Evolutionary conservation across 1,139 yeast species (phyloP), one percentile per base, ranked within the genome.

Genomic region (Zygosaccharomyces pseudobailii): DNA sequence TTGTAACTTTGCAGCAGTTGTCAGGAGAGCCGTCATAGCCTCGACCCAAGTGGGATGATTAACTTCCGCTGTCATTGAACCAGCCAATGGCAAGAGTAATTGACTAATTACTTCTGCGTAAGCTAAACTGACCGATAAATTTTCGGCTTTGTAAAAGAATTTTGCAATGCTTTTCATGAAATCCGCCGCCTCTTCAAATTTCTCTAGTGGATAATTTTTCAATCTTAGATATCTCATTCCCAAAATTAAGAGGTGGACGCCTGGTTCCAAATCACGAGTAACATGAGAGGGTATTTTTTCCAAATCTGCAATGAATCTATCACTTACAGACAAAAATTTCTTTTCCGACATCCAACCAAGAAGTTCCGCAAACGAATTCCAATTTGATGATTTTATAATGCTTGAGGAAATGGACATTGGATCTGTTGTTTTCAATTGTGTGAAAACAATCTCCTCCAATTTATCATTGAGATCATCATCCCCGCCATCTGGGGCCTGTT

Each of bases 21-120:
- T 76, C 10, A 75, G 67, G 62, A 78, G 84, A 2, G 89, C 78
- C 30, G 78, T 78, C 46, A 88, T 78, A 0, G 96, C 94, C 43
- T 82, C 86, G 0, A 84, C 83, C 99, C 98, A 94, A 0, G 86
- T 81, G 2, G 98, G 98, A 65, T 89, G 95, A 60, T 94, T 92
- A 0, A 89, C 89, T 64, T 94, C 99, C 0, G 97, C 98, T 0
- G 97, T 87, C 31, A 90, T 75, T 2, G 79, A 74, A 19, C 88
- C 94, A 0, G 97, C 95, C 36, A 92, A 69, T 0, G 97, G 95
- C 38, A 87, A 68, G 3, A 94, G 68, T 35, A 94, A 74, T 50
- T 79, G 83, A 46, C 85, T 76, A 37, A 90, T 72, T 1, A 88
- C 95, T 53, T 88, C 96, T 43, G 95, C 86, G 63, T 92, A 94